Evolutionary conservation across 495 filamentous ascomycete species (phyloP).

Genomic region (Penicillium paxilli): DNA sequence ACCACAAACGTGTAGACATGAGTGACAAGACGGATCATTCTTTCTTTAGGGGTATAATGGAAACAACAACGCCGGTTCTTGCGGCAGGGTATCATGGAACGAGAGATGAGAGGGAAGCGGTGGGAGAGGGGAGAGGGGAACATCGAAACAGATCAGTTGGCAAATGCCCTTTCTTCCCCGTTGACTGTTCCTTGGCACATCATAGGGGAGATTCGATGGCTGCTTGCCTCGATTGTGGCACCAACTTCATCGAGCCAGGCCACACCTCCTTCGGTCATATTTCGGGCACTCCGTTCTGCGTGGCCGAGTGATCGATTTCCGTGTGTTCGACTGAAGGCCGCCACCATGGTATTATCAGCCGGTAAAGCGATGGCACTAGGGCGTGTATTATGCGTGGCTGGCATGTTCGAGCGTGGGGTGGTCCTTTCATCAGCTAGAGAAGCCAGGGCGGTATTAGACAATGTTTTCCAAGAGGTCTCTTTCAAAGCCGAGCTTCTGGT

Average conservation of each 20-base stretch:
- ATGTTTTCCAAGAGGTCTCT: background rate
- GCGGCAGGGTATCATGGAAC: background rate
- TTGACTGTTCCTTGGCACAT: constrained; percentile 39
- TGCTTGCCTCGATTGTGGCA: constrained; percentile 42
- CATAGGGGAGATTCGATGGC: background rate
- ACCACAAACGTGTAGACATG: too few relatives aligned
- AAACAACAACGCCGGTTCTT: too few relatives aligned
- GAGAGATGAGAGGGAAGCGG: background rate
- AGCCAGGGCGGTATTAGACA: background rate
- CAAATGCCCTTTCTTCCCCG: background rate
- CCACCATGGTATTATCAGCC: constrained; percentile 28
- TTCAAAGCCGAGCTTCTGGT: background rate
- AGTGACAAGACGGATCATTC: too few relatives aligned
- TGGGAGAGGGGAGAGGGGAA: background rate
- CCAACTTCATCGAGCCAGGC: constrained; percentile 49
- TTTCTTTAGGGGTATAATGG: too few relatives aligned
- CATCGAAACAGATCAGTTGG: background rate
- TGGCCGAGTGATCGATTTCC: constrained; percentile 31
- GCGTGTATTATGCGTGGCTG: constrained; percentile 3
- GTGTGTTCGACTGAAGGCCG: constrained; percentile 40
- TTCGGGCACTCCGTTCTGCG: constrained; percentile 38
- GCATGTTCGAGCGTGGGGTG: background rate
- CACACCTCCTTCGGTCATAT: constrained; percentile 36
- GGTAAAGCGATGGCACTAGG: constrained; percentile 34
- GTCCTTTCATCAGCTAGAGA: constrained; percentile 6